Conservation (phyloP, 495 filamentous ascomycete genomes). For the Aspergillus heteromorphus region DNA sequence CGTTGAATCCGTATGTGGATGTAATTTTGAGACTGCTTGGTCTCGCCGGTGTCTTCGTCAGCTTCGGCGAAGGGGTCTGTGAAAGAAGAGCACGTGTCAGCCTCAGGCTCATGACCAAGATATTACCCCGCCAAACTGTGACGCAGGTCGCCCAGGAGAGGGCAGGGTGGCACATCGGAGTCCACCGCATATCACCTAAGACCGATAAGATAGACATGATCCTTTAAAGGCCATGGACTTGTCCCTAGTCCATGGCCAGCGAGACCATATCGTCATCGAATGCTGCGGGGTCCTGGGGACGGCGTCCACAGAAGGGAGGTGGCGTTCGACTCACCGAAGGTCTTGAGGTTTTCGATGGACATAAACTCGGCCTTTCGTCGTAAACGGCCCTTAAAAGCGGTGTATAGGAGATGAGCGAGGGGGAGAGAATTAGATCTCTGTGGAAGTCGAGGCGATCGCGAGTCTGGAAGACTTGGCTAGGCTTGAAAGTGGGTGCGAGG, state of each 20-base stretch:
- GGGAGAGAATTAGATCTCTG: conserved; percentile 38
- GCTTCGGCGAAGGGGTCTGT: conserved; percentile 99
- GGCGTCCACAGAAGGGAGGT: conserved; percentile 18
- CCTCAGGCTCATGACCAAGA: conserved; percentile 26
- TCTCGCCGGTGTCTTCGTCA: conserved; percentile 96
- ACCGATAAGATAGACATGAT: neutral
- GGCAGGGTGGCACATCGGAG: neutral
- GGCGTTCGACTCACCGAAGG: conserved; percentile 74
- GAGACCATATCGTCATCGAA: neutral
- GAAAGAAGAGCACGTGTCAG: conserved; percentile 30
- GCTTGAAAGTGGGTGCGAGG: conserved; percentile 7
- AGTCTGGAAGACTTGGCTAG: conserved; percentile 5
- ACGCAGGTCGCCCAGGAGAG: conserved; percentile 5
- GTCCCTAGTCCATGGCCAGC: neutral
- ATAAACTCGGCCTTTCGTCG: conserved; percentile 73
- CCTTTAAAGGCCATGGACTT: neutral
- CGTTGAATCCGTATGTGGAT: conserved; percentile 99
- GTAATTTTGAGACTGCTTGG: conserved; percentile 91
- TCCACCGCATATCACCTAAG: neutral
- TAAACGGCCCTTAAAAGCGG: conserved; percentile 42
- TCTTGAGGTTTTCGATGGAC: conserved; percentile 99
- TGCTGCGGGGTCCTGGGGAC: neutral
- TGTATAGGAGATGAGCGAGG: conserved; percentile 27
- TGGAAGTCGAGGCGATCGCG: conserved; percentile 18
- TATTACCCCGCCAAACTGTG: conserved; percentile 33